Conservation (phyloP, 176 grass and related monocot genomes). For the Hyparrhenia diplandra region DNA sequence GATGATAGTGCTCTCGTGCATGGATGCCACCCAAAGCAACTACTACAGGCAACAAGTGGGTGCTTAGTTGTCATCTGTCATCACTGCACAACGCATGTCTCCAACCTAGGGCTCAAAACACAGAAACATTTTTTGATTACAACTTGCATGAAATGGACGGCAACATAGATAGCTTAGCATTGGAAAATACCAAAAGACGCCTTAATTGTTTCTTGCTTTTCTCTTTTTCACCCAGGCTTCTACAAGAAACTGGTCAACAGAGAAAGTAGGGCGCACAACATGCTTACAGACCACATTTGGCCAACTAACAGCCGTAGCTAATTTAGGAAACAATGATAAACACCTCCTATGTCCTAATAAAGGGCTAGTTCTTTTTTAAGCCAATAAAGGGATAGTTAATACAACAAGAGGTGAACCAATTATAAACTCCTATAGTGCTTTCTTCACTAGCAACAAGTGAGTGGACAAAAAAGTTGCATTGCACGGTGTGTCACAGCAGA, state of each 20-base stretch:
- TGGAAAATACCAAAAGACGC: neutral
- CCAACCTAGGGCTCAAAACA: neutral
- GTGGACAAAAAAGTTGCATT: neutral
- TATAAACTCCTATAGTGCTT: neutral
- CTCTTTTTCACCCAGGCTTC: neutral
- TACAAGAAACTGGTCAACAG: too few relatives aligned
- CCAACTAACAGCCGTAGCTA: neutral
- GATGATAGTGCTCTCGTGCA: neutral
- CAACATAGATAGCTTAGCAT: neutral
- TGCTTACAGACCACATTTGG: neutral
- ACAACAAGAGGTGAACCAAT: neutral
- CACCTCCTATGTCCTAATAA: too few relatives aligned
- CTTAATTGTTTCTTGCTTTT: neutral
- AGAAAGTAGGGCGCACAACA: neutral
- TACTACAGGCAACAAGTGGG: neutral
- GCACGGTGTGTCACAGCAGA: neutral
- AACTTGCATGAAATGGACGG: neutral
- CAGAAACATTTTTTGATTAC: neutral
- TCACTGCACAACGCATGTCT: neutral
- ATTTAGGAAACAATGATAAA: constrained; percentile 4
- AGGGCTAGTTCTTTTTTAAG: too few relatives aligned
- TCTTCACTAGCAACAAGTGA: constrained; percentile 3
- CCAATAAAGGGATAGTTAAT: neutral
- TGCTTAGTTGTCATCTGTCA: neutral
- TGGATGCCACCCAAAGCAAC: neutral